A percentile compares a stretch with the other conserved stretches of the same genome.
These are phyloP conservation scores for Chaetomiaceae sp. DNA, from an alignment of 2,329 filamentous ascomycete genomes.

Conservation along the genomic window DNA sequence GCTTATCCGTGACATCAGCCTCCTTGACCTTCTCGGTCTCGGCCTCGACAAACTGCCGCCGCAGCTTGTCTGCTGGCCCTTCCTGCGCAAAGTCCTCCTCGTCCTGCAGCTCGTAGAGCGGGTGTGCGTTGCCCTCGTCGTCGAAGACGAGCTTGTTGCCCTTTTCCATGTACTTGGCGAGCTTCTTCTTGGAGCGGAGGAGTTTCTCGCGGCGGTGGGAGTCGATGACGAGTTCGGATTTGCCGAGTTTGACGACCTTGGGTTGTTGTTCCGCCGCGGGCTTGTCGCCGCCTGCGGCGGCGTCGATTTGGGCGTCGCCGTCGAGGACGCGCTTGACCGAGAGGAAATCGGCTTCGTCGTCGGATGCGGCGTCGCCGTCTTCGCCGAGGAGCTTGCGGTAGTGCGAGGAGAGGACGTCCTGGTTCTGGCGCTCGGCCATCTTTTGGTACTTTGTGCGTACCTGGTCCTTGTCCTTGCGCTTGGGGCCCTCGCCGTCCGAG, in stretches of 20 bases:
- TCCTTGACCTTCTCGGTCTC: slow-evolving; percentile 67
- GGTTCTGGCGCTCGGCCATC: slow-evolving; percentile 96
- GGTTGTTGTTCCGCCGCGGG: slow-evolving; percentile 35
- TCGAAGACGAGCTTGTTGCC: slow-evolving; percentile 86
- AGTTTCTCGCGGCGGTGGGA: slow-evolving; percentile 94
- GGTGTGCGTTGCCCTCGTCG: slow-evolving; percentile 81
- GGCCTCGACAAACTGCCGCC: slow-evolving; percentile 70
- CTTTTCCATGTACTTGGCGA: slow-evolving; percentile 84
- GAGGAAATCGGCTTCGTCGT: slow-evolving; percentile 69
- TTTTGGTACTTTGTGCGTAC: slow-evolving; percentile 94
- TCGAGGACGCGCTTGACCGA: slow-evolving; percentile 83
- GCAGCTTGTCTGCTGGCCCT: slow-evolving; percentile 72
- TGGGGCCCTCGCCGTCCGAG: slow-evolving; percentile 41
- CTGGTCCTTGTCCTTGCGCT: slow-evolving; percentile 58
- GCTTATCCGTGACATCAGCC: slow-evolving; percentile 81
- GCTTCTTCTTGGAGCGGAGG: slow-evolving; percentile 90
- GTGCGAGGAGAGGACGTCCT: slow-evolving; percentile 90
- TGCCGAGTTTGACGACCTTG: slow-evolving; percentile 62
- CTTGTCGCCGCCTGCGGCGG: slow-evolving; percentile 41
- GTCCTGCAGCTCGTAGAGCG: slow-evolving; percentile 82
- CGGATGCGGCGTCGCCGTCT: slow-evolving; percentile 44
- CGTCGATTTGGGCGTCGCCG: slow-evolving; percentile 56
- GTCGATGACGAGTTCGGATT: slow-evolving; percentile 77
- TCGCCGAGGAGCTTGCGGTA: slow-evolving; percentile 76
- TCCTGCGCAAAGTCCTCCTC: slow-evolving; percentile 74